A percentile compares a stretch with the other conserved stretches of the same genome.
phyloP scores from a whole-genome alignment of 257 asterid species.

The Nicotiana noctiflora region DNA sequence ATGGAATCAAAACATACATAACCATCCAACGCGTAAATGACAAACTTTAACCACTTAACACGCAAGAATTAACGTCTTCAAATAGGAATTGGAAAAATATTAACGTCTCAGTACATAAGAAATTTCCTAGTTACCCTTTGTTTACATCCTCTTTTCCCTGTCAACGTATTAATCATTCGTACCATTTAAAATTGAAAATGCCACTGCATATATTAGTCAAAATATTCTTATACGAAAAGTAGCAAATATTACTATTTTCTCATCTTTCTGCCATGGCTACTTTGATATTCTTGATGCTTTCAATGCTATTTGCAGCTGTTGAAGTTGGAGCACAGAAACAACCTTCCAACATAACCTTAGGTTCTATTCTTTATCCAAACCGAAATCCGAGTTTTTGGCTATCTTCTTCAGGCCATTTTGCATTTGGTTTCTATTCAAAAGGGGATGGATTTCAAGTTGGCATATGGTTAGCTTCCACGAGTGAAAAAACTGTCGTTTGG shows the following conservation, averaged over 20 bases:
- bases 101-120: too few species aligned
- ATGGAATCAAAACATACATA: not conserved
- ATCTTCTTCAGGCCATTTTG: conserved; percentile 18
- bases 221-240: not conserved
- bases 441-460: conserved; percentile 18
- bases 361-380: conserved; percentile 14
- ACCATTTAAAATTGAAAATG: not conserved
- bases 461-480: conserved; percentile 8
- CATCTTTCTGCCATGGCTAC: not conserved
- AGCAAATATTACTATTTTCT: not conserved
- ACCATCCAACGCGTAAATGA: not conserved
- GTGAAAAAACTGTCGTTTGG: not conserved
- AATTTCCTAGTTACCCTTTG: too few species aligned
- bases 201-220: not conserved
- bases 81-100: not conserved
- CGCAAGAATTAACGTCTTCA: not conserved
- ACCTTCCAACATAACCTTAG: conserved; percentile 5
- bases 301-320: not conserved
- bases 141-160: too few species aligned
- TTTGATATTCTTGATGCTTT: conserved; percentile 1
- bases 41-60: not conserved
- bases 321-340: conserved; percentile 1
- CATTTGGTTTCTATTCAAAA: conserved; percentile 20
- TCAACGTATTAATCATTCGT: not conserved
- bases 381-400: conserved; percentile 12